phyloP scores from a whole-genome alignment of 306 rosid species.

The Dalbergia cochinchinensis region DNA sequence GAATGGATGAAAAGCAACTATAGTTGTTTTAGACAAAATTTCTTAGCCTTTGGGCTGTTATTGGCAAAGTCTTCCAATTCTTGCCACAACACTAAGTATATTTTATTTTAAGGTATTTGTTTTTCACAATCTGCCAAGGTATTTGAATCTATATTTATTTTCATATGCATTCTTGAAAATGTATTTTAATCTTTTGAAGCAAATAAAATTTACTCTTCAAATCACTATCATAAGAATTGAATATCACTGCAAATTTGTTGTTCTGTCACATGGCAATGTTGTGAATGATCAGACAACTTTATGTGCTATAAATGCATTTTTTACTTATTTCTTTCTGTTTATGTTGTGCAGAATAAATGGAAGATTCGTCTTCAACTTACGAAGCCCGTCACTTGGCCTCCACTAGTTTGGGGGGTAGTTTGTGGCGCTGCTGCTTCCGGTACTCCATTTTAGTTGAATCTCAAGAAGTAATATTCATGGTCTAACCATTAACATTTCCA shows the following conservation, averaged over 20 bases:
- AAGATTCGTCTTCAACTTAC: conserved; percentile 98
- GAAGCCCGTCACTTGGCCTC: conserved; percentile 99
- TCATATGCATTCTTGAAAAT: background rate
- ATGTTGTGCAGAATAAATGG: conserved; percentile 85
- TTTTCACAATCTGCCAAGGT: background rate
- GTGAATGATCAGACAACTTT: conserved; percentile 1
- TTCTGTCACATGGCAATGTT: background rate
- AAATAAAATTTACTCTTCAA: conserved; percentile 6
- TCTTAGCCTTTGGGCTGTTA: background rate
- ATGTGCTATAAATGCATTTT: conserved; percentile 13
- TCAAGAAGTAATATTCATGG: conserved; percentile 18
- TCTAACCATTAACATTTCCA: no score
- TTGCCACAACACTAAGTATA: background rate
- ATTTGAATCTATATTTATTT: background rate
- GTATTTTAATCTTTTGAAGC: background rate
- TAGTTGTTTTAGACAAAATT: background rate
- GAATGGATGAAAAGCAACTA: background rate
- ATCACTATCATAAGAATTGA: background rate
- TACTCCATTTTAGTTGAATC: conserved; percentile 42
- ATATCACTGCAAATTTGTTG: conserved; percentile 11
- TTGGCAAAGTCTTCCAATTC: background rate
- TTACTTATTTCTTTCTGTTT: conserved; percentile 40
- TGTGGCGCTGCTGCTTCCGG: conserved; percentile 99
- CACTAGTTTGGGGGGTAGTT: conserved; percentile 97
- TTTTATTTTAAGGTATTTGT: background rate